phyloP scores from a whole-genome alignment of 2,329 filamentous ascomycete species.

The Aspergillus uvarum region DNA sequence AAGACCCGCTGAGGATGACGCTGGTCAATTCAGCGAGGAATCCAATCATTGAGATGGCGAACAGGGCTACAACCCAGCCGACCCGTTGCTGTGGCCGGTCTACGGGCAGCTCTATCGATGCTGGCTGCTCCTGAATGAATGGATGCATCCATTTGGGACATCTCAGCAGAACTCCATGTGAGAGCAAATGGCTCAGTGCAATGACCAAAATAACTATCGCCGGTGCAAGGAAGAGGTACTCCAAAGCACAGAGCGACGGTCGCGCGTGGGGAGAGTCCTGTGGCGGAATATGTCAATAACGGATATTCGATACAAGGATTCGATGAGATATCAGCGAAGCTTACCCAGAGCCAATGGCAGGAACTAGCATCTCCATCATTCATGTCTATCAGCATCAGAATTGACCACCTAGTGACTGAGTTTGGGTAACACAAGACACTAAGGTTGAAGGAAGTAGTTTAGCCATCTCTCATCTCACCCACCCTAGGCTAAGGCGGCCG shows the following conservation, averaged over 20 bases:
- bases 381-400: background rate
- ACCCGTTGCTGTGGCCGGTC: constrained; percentile 30
- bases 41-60: constrained; percentile 40
- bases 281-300: constrained; percentile 2
- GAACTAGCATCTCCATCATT: constrained; percentile 1
- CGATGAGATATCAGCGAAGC: background rate
- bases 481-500: background rate
- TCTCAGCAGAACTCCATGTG: constrained; percentile 22
- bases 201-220: constrained; percentile 27
- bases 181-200: constrained; percentile 30
- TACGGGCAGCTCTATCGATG: constrained; percentile 30
- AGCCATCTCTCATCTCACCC: background rate
- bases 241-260: constrained; percentile 36
- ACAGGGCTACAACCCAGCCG: constrained; percentile 40
- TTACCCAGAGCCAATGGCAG: constrained; percentile 24
- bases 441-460: background rate
- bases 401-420: background rate
- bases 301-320: background rate
- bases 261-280: constrained; percentile 40
- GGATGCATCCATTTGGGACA: constrained; percentile 53
- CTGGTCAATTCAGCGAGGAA: constrained; percentile 35
- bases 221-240: constrained; percentile 34
- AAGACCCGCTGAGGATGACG: constrained; percentile 19
- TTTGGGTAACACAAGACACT: background rate
- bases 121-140: constrained; percentile 50